Base-by-base conservation (phyloP, 2,329 filamentous ascomycete species). In the Annulohypoxylon truncatum region DNA sequence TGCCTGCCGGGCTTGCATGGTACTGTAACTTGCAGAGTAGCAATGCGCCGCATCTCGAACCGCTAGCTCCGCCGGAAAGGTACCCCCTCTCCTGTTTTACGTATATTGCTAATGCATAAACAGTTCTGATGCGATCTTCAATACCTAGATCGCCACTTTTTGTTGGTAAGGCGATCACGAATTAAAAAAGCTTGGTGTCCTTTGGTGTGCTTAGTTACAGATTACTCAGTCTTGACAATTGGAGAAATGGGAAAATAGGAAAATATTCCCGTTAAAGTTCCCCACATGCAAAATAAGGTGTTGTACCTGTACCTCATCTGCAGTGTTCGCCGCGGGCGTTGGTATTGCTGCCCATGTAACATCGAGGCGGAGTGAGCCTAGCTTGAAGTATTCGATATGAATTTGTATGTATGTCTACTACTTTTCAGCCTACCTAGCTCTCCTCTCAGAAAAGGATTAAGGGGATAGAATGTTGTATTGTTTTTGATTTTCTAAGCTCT, bases 21-120 rank as follows among this genome's bases (percentile, higher is more conserved):
- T 69, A 10, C 29, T 35, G n/a, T 38, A 40, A 53, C 53, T 35
- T 48, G 64, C 51, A 69, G 61, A 62, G 67, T 69, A 33, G 57
- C 38, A 67, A 46, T 48, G 28, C 31, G 54, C 54, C 55, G 42
- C 59, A 66, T 67, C 57, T 64, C 64, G 59, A 64, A 64, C 47
- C 22, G 50, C 38, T 48, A 61, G 59, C 46, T 44, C 35, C 57
- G 46, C 64, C 57, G 52, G 33, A 61, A 61, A 54, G 33, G 56
- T 60, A 46, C 22, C 40, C 28, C 46, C 42, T 28, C 54, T 35
- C 55, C 35, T 35, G 63, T 64, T 53, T 64, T 48, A 59, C 52
- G 56, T 54, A 57, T 64, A 64, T 64, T 66, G 56, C 51, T 50
- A 54, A 48, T 61, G 61, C 29, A 52, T 28, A 42, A n/a, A 13